Evolutionary conservation across 2,329 filamentous ascomycete species (phyloP), one percentile per base, ranked within the genome.

Genomic region (Fusarium nematophilum): DNA sequence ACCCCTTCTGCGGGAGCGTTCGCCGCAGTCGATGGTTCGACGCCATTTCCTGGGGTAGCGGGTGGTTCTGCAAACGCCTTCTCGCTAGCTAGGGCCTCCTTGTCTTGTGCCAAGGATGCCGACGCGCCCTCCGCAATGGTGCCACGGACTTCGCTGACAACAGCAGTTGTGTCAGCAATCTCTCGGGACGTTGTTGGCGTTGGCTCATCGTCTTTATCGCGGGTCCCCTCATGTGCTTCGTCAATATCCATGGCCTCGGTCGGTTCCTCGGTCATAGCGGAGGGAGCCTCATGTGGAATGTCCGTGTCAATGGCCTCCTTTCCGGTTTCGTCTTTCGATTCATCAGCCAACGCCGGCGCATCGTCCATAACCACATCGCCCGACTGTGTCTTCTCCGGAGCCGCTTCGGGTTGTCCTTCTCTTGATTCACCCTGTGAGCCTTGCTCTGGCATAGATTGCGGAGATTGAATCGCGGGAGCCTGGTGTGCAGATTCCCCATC

Each of bases 191-290:
- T 23, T 5, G 45, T 45, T 21, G 47, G 38, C 21, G 39, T 48
- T 42, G 36, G 40, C n/a, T 49, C 37, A 4, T 37, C 13, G n/a
- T 37, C 15, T 21, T 50, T 25, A 11, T 47, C 34, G 11, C 25
- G 15, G 14, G 34, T 18, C 18, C 11, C n/a, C 25, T 43, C 54
- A 17, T 37, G 34, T 13, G 33, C 25, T 42, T 59, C 48, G 34
- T 69, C 63, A 30, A 69, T 25, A 5, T 69, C 67, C 67, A 69
- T 68, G 34, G 53, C 53, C n/a, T 68, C 58, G 40, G 33, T 23
- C 9, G 44, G 15, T 46, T 46, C 45, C 25, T 58, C 44, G 7
- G 23, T 27, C 15, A 34, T 30, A n/a, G 38, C 15, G 30, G 45
- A 23, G 11, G 27, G 18, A 43, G 25, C 27, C 31, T 58, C 34